Evolutionary conservation across 2,329 filamentous ascomycete genomes (phyloP), one percentile per base, ranked within the genome.

Genomic region (Diplocarpon mali): DNA sequence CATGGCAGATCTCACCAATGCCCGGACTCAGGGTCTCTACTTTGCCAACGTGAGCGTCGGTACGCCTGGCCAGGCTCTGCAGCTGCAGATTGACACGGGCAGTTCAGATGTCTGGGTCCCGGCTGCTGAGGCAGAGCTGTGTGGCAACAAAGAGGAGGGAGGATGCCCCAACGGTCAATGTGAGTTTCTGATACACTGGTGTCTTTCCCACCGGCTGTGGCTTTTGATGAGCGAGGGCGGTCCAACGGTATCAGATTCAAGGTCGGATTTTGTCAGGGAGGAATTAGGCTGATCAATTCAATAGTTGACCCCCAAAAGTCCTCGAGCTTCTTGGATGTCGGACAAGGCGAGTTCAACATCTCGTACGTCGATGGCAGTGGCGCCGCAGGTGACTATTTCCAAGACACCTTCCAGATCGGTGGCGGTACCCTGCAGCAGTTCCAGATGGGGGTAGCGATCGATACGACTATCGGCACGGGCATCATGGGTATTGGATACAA

Each of bases 51-150:
- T 81, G 35, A 63, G 64, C n/a, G 61, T 81, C 35, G 78, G 78
- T 40, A 78, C 75, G 0, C 78, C 78, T 0, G 64, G 66, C 0
- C 77, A 81, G 60, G 59, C 62, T 2, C 60, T 79, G 40, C 66
- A 62, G 42, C 65, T 81, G 53, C 66, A 75, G 42, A 67, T 80
- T 50, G 77, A 81, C 60, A 81, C 77, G 2, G 78, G 77, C 24
- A 78, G 73, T 59, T 77, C 72, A 51, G 78, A 81, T 57, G 70
- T 76, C 3, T 81, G 77, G 76, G 64, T 80, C 5, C 58, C 59
- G 13, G 45, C 35, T 63, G 73, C 49, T 60, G 62, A 35, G 60
- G 54, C 46, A 39, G 44, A 5, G 0, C 29, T 59, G 14, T 60
- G 58, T 40, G 47, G 31, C 46, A 12, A 62, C 69, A 1, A 50